Conservation (phyloP, 2,329 filamentous ascomycete species). For the Lasiodiplodia hormozganensis region DNA sequence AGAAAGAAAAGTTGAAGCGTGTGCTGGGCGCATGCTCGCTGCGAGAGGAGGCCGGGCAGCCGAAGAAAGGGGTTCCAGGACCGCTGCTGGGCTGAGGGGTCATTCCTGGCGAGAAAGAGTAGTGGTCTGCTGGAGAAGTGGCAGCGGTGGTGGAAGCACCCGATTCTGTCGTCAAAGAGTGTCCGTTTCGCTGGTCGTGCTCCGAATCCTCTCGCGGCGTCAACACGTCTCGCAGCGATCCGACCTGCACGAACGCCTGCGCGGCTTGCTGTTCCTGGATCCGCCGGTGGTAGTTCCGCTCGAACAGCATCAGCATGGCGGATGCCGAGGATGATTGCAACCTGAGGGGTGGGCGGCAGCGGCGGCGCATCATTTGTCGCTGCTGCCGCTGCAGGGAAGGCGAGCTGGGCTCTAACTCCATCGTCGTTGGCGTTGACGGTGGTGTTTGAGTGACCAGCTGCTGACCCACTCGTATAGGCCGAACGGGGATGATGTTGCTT, state of each 20-base stretch:
- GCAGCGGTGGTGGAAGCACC: not conserved
- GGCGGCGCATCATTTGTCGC: not conserved
- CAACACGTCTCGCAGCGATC: not conserved
- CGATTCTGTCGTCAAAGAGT: too few relatives aligned
- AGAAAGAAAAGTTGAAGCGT: not conserved
- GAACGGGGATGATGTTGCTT: not conserved
- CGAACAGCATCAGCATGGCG: not conserved
- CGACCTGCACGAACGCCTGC: not conserved
- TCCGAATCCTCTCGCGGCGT: not conserved
- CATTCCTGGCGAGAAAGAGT: too few relatives aligned
- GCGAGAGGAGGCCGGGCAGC: too few relatives aligned
- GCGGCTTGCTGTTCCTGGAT: not conserved
- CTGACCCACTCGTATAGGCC: not conserved
- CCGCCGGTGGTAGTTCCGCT: slow-evolving; percentile 1
- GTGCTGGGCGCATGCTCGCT: not conserved
- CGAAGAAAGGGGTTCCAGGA: too few relatives aligned
- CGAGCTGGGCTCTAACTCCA: not conserved
- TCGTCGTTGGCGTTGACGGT: not conserved
- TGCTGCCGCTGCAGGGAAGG: not conserved
- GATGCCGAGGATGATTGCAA: not conserved
- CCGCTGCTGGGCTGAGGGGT: too few relatives aligned
- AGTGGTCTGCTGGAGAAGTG: not conserved
- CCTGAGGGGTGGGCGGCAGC: not conserved
- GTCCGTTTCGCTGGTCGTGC: not conserved
- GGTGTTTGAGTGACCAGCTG: not conserved